Percentiles rank a stretch among this genome's conserved stretches.
These are phyloP conservation scores for Phyllostachys edulis DNA, from an alignment of 176 grass and related monocot species.

Conservation along the genomic window DNA sequence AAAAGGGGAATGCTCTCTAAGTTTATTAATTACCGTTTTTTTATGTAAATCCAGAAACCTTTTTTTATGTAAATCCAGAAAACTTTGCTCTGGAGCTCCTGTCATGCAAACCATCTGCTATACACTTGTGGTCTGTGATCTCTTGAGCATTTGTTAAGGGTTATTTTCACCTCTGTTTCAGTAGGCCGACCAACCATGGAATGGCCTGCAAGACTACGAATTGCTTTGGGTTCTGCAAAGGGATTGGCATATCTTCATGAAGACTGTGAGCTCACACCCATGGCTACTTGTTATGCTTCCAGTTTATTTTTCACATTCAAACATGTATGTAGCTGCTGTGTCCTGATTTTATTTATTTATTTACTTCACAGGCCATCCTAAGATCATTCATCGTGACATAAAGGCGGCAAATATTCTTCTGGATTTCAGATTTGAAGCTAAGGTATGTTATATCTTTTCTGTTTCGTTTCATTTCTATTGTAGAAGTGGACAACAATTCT, in stretches of 20 bases:
- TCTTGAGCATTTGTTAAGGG: conserved; percentile 25
- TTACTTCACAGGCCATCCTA: conserved; percentile 58
- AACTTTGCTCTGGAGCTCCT: conserved; percentile 7
- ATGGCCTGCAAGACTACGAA: conserved; percentile 63
- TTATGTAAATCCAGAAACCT: not conserved
- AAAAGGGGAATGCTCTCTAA: not conserved
- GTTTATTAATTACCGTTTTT: conserved; percentile 1
- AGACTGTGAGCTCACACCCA: conserved; percentile 62
- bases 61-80: conserved; percentile 4
- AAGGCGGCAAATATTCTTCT: conserved; percentile 75
- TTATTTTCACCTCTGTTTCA: conserved; percentile 31
- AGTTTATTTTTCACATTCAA: conserved; percentile 19
- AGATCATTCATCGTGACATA: conserved; percentile 81
- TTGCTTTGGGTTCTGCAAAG: conserved; percentile 79
- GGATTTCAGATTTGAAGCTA: conserved; percentile 68
- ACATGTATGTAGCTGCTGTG: not conserved
- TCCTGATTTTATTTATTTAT: conserved; percentile 11
- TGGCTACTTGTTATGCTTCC: conserved; percentile 22
- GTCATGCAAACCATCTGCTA: conserved; percentile 11
- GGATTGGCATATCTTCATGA: conserved; percentile 87
- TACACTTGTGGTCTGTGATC: conserved; percentile 17
- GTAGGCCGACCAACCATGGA: conserved; percentile 57
- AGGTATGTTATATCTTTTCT: conserved; percentile 37
- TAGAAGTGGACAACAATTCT: not conserved
- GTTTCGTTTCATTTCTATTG: conserved; percentile 9